These are phyloP conservation scores for Lipomyces oligophaga DNA, from an alignment of 805 yeast genomes.

Conservation along the genomic window DNA sequence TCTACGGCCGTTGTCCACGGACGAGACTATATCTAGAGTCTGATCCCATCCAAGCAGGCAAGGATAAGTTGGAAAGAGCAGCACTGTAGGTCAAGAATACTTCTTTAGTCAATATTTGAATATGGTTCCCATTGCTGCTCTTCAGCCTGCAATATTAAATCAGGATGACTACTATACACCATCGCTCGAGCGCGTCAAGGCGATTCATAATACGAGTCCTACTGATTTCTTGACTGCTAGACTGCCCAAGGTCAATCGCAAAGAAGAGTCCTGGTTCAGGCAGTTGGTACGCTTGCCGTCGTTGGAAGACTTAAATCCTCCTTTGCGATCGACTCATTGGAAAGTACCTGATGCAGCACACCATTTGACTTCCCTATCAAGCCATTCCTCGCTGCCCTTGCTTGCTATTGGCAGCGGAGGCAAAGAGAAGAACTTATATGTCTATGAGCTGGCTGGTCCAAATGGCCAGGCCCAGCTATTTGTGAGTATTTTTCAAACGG, in stretches of 20 bases:
- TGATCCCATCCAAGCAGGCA: too few relatives aligned
- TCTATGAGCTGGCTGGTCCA: constrained; percentile 47
- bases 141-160: constrained; percentile 12
- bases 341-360: constrained; percentile 38
- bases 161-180: background rate
- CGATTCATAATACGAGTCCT: too few relatives aligned
- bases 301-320: constrained; percentile 18
- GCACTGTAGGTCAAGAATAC: too few relatives aligned
- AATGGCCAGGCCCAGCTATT: constrained; percentile 16
- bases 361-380: constrained; percentile 38
- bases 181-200: constrained; percentile 26
- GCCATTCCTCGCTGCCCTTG: constrained; percentile 39
- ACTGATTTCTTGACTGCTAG: too few relatives aligned
- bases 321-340: constrained; percentile 34
- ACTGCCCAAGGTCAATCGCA: constrained; percentile 8
- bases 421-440: constrained; percentile 45
- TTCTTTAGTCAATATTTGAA: background rate
- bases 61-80: too few relatives aligned
- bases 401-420: constrained; percentile 58
- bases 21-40: too few relatives aligned
- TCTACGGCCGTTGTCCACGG: too few relatives aligned
- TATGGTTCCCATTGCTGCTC: constrained; percentile 8
- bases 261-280: constrained; percentile 29
- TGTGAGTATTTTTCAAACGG: background rate
- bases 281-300: constrained; percentile 24